phyloP scores from a whole-genome alignment of 2,329 filamentous ascomycete species.

The Fusarium coffeatum region DNA sequence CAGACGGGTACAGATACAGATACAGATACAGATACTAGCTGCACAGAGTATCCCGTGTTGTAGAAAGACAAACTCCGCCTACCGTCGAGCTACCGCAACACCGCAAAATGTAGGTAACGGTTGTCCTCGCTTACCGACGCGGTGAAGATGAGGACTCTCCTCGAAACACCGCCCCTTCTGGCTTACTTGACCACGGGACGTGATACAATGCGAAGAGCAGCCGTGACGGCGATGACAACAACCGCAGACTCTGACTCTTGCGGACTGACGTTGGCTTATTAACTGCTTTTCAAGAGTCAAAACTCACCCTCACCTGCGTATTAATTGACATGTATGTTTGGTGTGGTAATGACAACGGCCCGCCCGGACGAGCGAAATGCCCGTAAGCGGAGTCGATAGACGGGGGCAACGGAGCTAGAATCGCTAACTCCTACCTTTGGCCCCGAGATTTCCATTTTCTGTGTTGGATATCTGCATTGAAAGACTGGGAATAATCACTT shows the following conservation, averaged over 20 bases:
- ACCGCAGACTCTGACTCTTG: neutral
- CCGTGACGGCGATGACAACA: constrained; percentile 15
- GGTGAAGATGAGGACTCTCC: constrained; percentile 15
- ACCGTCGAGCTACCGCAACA: constrained; percentile 21
- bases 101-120: constrained; percentile 8
- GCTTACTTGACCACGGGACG: constrained; percentile 32
- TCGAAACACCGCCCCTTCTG: constrained; percentile 22
- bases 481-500: neutral
- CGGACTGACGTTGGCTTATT: constrained; percentile 24
- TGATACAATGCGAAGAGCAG: neutral
- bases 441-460: constrained; percentile 10
- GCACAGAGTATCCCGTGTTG: neutral
- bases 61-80: constrained; percentile 15
- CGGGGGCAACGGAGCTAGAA: constrained; percentile 25
- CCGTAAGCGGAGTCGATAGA: constrained; percentile 21
- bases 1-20: neutral
- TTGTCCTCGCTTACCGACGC: constrained; percentile 21
- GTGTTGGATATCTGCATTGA: neutral
- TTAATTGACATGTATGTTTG: constrained; percentile 18
- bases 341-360: constrained; percentile 30
- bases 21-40: neutral
- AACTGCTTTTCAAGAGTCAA: constrained; percentile 5
- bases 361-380: constrained; percentile 16
- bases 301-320: neutral
- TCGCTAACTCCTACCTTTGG: neutral